Conservation (phyloP, 805 yeast genomes). For the Hanseniaspora lindneri region DNA sequence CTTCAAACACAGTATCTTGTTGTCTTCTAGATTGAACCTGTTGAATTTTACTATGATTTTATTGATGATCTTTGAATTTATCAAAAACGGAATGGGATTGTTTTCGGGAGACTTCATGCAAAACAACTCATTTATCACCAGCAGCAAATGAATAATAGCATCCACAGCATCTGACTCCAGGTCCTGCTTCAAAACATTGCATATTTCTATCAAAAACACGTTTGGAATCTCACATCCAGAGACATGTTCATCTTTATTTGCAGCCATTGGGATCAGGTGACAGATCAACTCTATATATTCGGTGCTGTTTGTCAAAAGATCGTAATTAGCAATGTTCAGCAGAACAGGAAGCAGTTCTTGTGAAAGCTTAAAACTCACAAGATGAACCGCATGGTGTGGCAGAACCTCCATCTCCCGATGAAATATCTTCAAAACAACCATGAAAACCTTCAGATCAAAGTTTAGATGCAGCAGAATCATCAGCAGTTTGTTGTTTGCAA, state of each 20-base stretch:
- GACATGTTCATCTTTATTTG: neutral
- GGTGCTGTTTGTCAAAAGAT: slow-evolving; percentile 1
- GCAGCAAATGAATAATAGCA: neutral
- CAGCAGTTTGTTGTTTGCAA: slow-evolving; percentile 12
- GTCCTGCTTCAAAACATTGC: slow-evolving; percentile 10
- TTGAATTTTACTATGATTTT: slow-evolving; percentile 13
- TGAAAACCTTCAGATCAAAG: slow-evolving; percentile 4
- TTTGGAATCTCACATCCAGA: neutral
- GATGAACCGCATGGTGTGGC: neutral
- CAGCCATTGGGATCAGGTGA: neutral
- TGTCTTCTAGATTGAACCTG: slow-evolving; percentile 2
- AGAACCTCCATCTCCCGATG: slow-evolving; percentile 10
- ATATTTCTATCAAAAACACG: slow-evolving; percentile 3
- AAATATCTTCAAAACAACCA: slow-evolving; percentile 6
- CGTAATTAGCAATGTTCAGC: neutral
- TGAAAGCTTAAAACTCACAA: slow-evolving; percentile 1
- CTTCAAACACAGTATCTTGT: slow-evolving; percentile 12
- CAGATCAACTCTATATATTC: slow-evolving; percentile 1
- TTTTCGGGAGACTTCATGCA: neutral
- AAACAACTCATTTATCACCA: slow-evolving; percentile 8
- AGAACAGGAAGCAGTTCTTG: neutral
- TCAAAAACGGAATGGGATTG: slow-evolving; percentile 13
- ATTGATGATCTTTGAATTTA: slow-evolving; percentile 12
- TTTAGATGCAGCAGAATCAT: slow-evolving; percentile 3
- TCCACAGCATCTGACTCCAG: slow-evolving; percentile 1